Evolutionary conservation across 2,329 filamentous ascomycete genomes (phyloP).

Genomic region (Tolypocladium ovalisporum): DNA sequence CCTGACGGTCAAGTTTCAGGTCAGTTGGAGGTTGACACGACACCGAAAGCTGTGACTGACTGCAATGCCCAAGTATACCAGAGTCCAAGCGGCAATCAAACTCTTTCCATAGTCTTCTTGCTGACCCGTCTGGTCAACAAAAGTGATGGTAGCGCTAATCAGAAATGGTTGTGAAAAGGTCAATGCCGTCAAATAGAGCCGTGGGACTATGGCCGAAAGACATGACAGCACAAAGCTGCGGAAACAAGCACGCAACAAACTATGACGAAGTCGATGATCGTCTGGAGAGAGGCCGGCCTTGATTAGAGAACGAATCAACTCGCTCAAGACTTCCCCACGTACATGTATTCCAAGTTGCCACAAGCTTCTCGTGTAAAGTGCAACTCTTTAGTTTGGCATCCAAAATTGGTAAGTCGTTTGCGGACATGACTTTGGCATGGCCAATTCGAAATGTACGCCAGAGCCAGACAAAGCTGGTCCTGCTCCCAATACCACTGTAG

Average conservation of each 20-base stretch:
- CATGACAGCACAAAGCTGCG: not conserved
- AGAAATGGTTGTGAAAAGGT: not conserved
- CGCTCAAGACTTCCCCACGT: not conserved
- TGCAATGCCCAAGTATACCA: not conserved
- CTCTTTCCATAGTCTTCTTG: not conserved
- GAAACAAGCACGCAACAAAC: not conserved
- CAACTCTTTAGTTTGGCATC: not conserved
- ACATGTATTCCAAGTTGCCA: not conserved
- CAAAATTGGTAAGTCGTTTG: not conserved
- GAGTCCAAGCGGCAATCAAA: not conserved
- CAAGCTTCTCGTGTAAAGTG: not conserved
- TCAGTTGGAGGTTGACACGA: not conserved
- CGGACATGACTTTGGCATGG: not conserved
- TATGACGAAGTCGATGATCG: not conserved
- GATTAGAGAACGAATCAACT: not conserved
- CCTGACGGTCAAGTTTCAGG: not conserved
- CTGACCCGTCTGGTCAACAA: not conserved
- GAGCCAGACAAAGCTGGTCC: not conserved
- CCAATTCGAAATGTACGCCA: not conserved
- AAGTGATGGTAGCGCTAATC: not conserved
- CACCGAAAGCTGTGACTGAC: not conserved
- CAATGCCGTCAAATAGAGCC: not conserved
- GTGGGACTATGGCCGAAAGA: not conserved
- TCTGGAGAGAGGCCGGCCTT: not conserved
- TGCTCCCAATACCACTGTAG: not conserved